A percentile compares a stretch with the other conserved stretches of the same genome.
phyloP scores from a whole-genome alignment of 345 rosid genomes.

The Eucalyptus polybractea region DNA sequence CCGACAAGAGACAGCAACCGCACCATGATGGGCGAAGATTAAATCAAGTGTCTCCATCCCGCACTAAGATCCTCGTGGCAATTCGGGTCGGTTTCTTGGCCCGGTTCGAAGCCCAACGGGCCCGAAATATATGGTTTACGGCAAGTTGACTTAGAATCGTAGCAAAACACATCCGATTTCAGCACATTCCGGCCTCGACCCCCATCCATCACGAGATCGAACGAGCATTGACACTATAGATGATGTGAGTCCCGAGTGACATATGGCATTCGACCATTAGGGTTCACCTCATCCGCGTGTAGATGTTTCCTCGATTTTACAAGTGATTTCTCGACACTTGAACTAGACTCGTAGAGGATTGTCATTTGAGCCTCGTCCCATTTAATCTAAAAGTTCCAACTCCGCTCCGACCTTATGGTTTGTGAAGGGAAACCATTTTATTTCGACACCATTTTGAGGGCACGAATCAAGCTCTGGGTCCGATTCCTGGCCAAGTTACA shows the following conservation, averaged over 20 bases:
- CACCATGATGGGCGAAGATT: background rate
- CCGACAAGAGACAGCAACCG: background rate
- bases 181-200: background rate
- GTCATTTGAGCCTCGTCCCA: background rate
- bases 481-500: background rate
- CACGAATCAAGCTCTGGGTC: background rate
- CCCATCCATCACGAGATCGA: background rate
- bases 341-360: background rate
- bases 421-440: background rate
- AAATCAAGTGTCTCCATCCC: background rate
- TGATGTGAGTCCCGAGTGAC: background rate
- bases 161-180: background rate
- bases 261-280: background rate
- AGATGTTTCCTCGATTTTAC: background rate
- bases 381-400: background rate
- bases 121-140: background rate
- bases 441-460: rapidly evolving
- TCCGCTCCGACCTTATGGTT: background rate
- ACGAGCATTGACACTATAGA: background rate
- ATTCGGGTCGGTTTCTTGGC: background rate
- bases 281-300: background rate
- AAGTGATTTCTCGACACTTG: background rate
- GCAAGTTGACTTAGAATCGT: background rate
- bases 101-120: background rate
- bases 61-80: background rate